These are phyloP conservation scores for Trichoderma asperelloides DNA, from an alignment of 495 filamentous ascomycete species.

Conservation along the genomic window DNA sequence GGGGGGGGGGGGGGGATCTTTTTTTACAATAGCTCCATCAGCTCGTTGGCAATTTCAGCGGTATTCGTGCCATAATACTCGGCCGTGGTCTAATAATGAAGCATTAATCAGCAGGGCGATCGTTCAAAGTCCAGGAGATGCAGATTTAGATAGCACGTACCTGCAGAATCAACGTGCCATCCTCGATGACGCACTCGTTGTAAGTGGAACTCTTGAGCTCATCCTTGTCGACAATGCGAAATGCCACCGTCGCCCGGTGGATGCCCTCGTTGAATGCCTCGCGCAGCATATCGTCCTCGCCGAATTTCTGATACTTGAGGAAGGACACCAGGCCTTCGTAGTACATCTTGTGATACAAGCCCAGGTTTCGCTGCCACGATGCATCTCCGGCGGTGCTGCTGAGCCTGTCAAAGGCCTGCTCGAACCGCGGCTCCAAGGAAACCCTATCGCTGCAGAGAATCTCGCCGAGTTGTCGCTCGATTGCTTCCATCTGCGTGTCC, in stretches of 20 bases:
- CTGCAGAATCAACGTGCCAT: slow-evolving; percentile 36
- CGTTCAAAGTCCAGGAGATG: not conserved
- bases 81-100: not conserved
- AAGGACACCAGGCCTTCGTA: slow-evolving; percentile 27
- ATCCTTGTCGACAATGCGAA: slow-evolving; percentile 33
- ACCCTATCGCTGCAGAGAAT: slow-evolving; percentile 35
- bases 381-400: slow-evolving; percentile 18
- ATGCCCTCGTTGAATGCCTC: slow-evolving; percentile 39
- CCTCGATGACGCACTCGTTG: slow-evolving; percentile 33
- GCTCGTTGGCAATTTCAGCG: slow-evolving; percentile 16
- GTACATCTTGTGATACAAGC: slow-evolving; percentile 27
- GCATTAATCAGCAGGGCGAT: not conserved
- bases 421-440: slow-evolving; percentile 36
- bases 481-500: slow-evolving; percentile 27
- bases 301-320: slow-evolving; percentile 32
- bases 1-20: too few relatives aligned
- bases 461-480: slow-evolving; percentile 27
- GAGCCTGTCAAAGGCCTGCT: slow-evolving; percentile 40
- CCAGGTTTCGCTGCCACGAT: slow-evolving; percentile 33
- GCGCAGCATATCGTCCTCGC: slow-evolving; percentile 36
- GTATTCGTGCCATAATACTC: slow-evolving; percentile 18
- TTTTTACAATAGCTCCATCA: slow-evolving; percentile 22
- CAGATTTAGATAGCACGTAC: slow-evolving; percentile 13
- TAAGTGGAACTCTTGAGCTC: slow-evolving; percentile 33
- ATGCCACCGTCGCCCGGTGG: slow-evolving; percentile 27